phyloP scores from a whole-genome alignment of 2,329 filamentous ascomycete species.

The Lachnellula suecica region DNA sequence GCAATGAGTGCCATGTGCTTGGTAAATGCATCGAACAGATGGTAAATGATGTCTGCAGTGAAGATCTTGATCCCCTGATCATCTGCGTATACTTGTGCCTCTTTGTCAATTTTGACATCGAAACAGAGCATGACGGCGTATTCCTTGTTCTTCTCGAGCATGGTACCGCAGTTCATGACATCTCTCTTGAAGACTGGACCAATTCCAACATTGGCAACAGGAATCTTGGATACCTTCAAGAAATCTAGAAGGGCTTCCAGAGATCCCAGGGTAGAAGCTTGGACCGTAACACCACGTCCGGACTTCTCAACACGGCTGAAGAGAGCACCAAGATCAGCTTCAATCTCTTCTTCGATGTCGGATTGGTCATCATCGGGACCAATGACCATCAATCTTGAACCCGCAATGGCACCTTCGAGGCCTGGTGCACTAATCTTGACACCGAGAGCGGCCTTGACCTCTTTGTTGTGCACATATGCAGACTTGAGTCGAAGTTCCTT shows the following conservation, averaged over 20 bases:
- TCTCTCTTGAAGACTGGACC: constrained; percentile 98
- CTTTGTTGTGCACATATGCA: constrained; percentile 97
- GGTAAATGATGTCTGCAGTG: constrained; percentile 98
- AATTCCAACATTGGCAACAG: constrained; percentile 94
- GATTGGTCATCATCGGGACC: constrained; percentile 96
- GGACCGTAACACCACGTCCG: constrained; percentile 92
- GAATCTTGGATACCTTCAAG: constrained; percentile 93
- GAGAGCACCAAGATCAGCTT: constrained; percentile 87
- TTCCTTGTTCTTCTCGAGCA: constrained; percentile 94
- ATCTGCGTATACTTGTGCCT: constrained; percentile 86
- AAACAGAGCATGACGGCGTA: constrained; percentile 99
- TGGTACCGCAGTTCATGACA: constrained; percentile 91
- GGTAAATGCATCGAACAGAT: constrained; percentile 95
- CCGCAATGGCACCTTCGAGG: constrained; percentile 93
- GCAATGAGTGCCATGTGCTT: constrained; percentile 86
- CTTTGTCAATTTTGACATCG: constrained; percentile 98
- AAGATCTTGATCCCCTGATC: constrained; percentile 97
- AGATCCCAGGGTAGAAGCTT: constrained; percentile 95
- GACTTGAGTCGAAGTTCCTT: constrained; percentile 95
- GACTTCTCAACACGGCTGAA: constrained; percentile 90
- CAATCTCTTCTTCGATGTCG: constrained; percentile 93
- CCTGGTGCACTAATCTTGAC: constrained; percentile 98
- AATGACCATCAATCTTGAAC: constrained; percentile 90
- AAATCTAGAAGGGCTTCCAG: constrained; percentile 96
- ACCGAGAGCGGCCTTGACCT: constrained; percentile 96